Percentiles rank a stretch among this genome's conserved stretches.
phyloP scores from a whole-genome alignment of 352 stramenopile species.

The Phytophthora megakarya region DNA sequence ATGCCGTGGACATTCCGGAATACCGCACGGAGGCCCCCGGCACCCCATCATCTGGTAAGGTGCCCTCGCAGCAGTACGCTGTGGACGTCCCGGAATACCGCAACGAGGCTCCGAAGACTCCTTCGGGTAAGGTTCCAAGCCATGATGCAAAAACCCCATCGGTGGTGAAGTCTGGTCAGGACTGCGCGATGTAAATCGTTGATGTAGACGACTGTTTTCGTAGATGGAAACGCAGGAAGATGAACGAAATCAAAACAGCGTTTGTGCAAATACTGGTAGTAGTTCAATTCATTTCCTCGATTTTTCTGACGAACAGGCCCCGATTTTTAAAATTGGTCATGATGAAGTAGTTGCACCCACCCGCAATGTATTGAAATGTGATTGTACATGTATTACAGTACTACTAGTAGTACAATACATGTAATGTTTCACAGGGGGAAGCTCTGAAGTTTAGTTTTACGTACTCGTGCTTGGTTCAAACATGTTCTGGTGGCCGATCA shows the following conservation, averaged over 20 bases:
- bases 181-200: conserved; percentile 37
- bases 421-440: too few species aligned
- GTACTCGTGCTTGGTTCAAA: too few species aligned
- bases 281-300: conserved; percentile 9
- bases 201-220: conserved; percentile 27
- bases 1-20: conserved; percentile 11
- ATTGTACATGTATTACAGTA: too few species aligned
- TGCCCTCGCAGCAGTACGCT: conserved; percentile 13
- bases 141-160: conserved; percentile 17
- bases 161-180: conserved; percentile 23
- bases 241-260: conserved; percentile 33
- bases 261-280: conserved; percentile 34
- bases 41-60: neutral
- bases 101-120: neutral
- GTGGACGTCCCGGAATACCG: conserved; percentile 15
- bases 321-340: too few species aligned
- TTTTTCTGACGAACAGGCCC: too few species aligned
- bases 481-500: too few species aligned
- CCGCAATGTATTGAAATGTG: too few species aligned
- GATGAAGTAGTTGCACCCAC: too few species aligned
- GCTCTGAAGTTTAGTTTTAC: too few species aligned
- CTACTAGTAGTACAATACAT: too few species aligned
- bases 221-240: conserved; percentile 19
- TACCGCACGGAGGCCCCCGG: conserved; percentile 4
- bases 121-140: neutral